phyloP scores from a whole-genome alignment of 202 grass and related monocot genomes.

The Saccharum hybrid region DNA sequence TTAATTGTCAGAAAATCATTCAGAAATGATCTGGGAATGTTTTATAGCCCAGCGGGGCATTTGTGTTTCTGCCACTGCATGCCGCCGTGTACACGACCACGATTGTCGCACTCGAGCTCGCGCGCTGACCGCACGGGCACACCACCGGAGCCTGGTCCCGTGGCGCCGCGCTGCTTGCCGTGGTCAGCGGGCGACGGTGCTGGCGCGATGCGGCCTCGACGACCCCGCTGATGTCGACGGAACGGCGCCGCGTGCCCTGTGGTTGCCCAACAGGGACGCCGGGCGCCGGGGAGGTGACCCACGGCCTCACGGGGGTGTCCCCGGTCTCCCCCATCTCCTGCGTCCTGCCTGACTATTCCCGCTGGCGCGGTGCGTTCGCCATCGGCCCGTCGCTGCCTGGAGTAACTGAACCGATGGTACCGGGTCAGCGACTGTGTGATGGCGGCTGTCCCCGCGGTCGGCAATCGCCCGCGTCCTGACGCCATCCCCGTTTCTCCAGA shows the following conservation, averaged over 20 bases:
- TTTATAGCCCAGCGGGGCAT: not conserved
- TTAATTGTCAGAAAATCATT: constrained; percentile 44
- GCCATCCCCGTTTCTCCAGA: not conserved
- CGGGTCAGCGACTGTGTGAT: constrained; percentile 20
- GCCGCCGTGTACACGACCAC: no score
- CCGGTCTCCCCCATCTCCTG: not conserved
- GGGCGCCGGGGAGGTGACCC: not conserved
- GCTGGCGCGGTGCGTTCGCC: constrained; percentile 8
- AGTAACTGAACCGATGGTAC: not conserved
- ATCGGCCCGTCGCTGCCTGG: constrained; percentile 22
- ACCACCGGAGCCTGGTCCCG: not conserved
- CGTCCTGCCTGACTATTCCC: not conserved
- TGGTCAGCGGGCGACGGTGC: constrained; percentile 24
- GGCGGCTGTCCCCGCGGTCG: not conserved
- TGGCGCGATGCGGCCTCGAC: not conserved
- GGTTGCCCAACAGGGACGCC: constrained; percentile 34
- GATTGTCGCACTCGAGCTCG: no score
- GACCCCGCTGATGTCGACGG: constrained; percentile 4
- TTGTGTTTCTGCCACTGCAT: not conserved
- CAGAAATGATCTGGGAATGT: not conserved
- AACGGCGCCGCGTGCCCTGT: constrained; percentile 5
- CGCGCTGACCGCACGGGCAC: not conserved
- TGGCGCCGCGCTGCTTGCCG: not conserved
- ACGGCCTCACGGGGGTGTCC: not conserved
- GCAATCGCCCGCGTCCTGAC: not conserved